Conservation (phyloP, 495 filamentous ascomycete species). For the Xylaria palmicola region DNA sequence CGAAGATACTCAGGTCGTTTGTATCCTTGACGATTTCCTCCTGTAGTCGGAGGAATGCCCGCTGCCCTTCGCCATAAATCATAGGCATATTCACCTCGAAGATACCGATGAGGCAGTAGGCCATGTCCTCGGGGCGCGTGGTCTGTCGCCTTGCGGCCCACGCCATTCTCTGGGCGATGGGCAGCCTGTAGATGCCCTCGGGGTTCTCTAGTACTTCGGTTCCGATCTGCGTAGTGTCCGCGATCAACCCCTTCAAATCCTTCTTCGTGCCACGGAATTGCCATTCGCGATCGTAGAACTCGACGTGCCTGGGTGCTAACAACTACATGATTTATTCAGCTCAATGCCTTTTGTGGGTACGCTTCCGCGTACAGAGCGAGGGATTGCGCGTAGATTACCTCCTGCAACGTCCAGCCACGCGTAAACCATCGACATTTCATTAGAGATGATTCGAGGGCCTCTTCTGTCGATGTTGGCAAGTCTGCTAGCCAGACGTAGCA, state of each 20-base stretch:
- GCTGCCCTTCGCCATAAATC: conserved; percentile 26
- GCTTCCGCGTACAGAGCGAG: conserved; percentile 24
- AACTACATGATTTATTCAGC: conserved; percentile 14
- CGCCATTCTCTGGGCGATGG: conserved; percentile 27
- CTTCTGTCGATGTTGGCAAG: conserved; percentile 6
- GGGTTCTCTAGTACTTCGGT: conserved; percentile 22
- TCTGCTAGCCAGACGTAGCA: conserved; percentile 36
- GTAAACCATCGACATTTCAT: neutral
- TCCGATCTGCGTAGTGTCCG: neutral
- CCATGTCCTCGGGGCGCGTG: conserved; percentile 24
- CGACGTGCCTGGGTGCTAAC: conserved; percentile 23
- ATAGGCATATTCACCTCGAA: conserved; percentile 31
- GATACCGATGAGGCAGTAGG: conserved; percentile 28
- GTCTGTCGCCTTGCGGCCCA: conserved; percentile 34
- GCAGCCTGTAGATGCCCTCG: conserved; percentile 28
- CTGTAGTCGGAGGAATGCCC: conserved; percentile 27
- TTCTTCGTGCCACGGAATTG: conserved; percentile 22
- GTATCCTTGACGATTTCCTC: conserved; percentile 23
- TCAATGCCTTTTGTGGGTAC: neutral
- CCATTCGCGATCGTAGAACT: conserved; percentile 33
- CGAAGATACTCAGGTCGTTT: conserved; percentile 21
- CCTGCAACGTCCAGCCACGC: conserved; percentile 1
- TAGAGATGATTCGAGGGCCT: neutral
- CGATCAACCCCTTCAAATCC: conserved; percentile 3
- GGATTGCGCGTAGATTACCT: conserved; percentile 22